A percentile compares a stretch with the other conserved stretches of the same genome.
Evolutionary conservation across 2,329 filamentous ascomycete genomes (phyloP).

Genomic region (Botrytis aclada): DNA sequence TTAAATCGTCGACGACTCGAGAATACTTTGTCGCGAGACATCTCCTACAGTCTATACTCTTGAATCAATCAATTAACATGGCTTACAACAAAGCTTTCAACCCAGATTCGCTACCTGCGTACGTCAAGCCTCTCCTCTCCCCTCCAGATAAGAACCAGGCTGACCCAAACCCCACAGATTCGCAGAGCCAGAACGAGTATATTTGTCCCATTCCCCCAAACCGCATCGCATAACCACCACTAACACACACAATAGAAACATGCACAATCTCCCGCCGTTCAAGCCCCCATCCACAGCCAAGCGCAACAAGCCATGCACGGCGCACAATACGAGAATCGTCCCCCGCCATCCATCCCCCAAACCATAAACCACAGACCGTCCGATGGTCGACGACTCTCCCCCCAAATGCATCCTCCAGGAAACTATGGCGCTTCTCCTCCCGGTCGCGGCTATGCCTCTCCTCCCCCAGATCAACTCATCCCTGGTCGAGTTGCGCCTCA

Average conservation of each 20-base stretch:
- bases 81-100: constrained; percentile 94
- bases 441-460: constrained; percentile 43
- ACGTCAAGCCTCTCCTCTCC: constrained; percentile 41
- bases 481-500: constrained; percentile 42
- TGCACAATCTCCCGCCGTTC: background rate
- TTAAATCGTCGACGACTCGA: background rate
- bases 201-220: constrained; percentile 23
- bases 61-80: constrained; percentile 53
- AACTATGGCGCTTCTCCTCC: constrained; percentile 39
- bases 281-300: constrained; percentile 4
- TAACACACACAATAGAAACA: constrained; percentile 16
- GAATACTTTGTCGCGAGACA: background rate
- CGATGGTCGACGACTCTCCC: constrained; percentile 28
- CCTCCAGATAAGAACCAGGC: constrained; percentile 20
- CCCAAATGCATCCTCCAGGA: constrained; percentile 30
- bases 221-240: background rate
- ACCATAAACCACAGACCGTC: constrained; percentile 6
- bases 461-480: constrained; percentile 43
- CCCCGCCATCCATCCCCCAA: constrained; percentile 31
- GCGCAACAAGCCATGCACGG: constrained; percentile 31
- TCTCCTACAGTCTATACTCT: background rate
- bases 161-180: constrained; percentile 42
- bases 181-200: constrained; percentile 48
- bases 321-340: constrained; percentile 32
- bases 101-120: constrained; percentile 91